Conservation (phyloP, 164 flowering plant genomes). For the Sextonia rubra region DNA sequence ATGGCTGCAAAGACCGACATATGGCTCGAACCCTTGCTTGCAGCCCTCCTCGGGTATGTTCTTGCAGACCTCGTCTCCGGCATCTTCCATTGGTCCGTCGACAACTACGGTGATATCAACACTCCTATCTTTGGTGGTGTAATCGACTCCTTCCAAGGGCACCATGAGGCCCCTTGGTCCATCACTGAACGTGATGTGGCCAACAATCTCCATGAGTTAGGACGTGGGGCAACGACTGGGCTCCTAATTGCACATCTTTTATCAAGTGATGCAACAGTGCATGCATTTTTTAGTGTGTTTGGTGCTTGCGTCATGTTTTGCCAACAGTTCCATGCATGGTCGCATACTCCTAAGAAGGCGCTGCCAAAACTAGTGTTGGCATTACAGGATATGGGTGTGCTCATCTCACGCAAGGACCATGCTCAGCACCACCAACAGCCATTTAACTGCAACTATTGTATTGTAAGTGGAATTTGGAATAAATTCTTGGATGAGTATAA, state of each 20-base stretch:
- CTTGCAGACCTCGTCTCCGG: slow-evolving; percentile 82
- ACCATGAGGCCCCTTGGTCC: slow-evolving; percentile 77
- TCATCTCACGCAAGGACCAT: slow-evolving; percentile 63
- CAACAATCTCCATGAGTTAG: slow-evolving; percentile 66
- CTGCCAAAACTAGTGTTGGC: too few species aligned
- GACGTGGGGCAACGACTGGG: slow-evolving; percentile 38
- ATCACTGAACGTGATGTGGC: slow-evolving; percentile 77
- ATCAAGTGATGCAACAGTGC: slow-evolving; percentile 27
- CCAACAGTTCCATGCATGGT: too few species aligned
- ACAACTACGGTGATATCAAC: slow-evolving; percentile 69
- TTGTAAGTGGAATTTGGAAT: too few species aligned
- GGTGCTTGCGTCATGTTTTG: too few species aligned
- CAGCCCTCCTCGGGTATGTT: slow-evolving; percentile 58
- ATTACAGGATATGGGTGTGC: slow-evolving; percentile 64
- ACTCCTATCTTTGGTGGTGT: slow-evolving; percentile 71
- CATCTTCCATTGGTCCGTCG: slow-evolving; percentile 86
- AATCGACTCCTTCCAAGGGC: slow-evolving; percentile 83
- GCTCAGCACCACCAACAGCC: too few species aligned
- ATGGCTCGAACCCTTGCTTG: slow-evolving; percentile 46
- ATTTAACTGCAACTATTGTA: slow-evolving; percentile 85
- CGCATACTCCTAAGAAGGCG: too few species aligned
- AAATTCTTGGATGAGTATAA: slow-evolving; percentile 47
- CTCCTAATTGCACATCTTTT: slow-evolving; percentile 51
- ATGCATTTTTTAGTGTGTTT: slow-evolving; percentile 50
- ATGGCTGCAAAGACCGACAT: slow-evolving; percentile 23